These are phyloP conservation scores for Calonectria pteridis DNA, from an alignment of 2,329 filamentous ascomycete species.

Conservation along the genomic window DNA sequence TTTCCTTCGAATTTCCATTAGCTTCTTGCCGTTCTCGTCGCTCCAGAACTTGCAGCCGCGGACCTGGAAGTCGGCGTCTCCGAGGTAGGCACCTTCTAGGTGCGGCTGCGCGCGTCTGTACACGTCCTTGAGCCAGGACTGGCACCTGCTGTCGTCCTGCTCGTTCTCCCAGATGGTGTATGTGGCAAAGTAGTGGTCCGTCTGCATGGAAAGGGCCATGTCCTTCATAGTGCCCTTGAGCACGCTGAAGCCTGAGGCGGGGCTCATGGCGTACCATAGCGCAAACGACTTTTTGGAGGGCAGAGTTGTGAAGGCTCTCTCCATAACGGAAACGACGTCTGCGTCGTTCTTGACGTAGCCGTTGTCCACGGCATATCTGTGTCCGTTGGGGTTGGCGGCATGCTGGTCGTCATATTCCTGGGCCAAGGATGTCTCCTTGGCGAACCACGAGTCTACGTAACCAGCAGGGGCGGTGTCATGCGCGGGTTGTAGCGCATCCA, in stretches of 20 bases:
- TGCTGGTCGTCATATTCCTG: slow-evolving; percentile 58
- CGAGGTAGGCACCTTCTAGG: slow-evolving; percentile 64
- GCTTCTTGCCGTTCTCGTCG: slow-evolving; percentile 52
- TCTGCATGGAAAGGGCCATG: slow-evolving; percentile 68
- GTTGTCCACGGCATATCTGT: slow-evolving; percentile 65
- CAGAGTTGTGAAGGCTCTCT: slow-evolving; percentile 60
- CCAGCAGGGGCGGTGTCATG: slow-evolving; percentile 55
- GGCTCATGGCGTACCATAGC: slow-evolving; percentile 65
- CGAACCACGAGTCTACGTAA: slow-evolving; percentile 52
- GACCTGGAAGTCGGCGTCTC: slow-evolving; percentile 65
- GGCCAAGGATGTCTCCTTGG: slow-evolving; percentile 54
- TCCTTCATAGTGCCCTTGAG: slow-evolving; percentile 49
- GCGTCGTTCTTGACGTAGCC: slow-evolving; percentile 61
- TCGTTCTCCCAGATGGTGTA: slow-evolving; percentile 64
- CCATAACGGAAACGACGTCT: slow-evolving; percentile 58
- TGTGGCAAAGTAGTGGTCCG: slow-evolving; percentile 67
- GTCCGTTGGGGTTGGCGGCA: slow-evolving; percentile 59
- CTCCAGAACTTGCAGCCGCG: slow-evolving; percentile 63
- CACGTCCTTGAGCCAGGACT: slow-evolving; percentile 57
- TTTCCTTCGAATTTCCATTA: slow-evolving; percentile 57
- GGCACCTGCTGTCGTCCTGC: slow-evolving; percentile 58
- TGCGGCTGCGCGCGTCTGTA: slow-evolving; percentile 55
- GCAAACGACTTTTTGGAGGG: slow-evolving; percentile 59
- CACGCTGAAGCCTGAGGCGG: slow-evolving; percentile 50
- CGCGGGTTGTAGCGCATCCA: slow-evolving; percentile 48